phyloP scores from a whole-genome alignment of 2,329 filamentous ascomycete species.

The Westerdykella sp. region DNA sequence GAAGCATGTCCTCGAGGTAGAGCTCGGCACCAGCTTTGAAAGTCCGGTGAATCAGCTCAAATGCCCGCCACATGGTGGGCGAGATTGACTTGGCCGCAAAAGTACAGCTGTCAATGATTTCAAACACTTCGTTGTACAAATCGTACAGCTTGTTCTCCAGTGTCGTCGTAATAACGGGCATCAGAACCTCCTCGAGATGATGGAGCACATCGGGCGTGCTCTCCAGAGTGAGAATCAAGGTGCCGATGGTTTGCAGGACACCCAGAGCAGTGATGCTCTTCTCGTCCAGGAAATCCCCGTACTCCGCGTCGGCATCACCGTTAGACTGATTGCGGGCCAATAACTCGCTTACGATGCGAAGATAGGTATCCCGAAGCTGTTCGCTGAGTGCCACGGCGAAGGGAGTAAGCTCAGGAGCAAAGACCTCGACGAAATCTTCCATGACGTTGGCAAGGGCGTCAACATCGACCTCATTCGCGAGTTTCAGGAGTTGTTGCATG shows the following conservation, averaged over 20 bases:
- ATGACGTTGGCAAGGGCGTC: slow-evolving; percentile 97
- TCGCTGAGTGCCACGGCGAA: slow-evolving; percentile 95
- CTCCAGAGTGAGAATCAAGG: slow-evolving; percentile 90
- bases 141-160: slow-evolving; percentile 98
- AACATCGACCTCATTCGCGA: slow-evolving; percentile 96
- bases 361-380: slow-evolving; percentile 90
- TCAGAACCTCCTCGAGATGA: slow-evolving; percentile 90
- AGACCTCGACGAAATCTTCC: slow-evolving; percentile 99
- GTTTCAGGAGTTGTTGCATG: slow-evolving; percentile 96
- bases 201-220: slow-evolving; percentile 93
- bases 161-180: slow-evolving; percentile 94
- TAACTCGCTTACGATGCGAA: slow-evolving; percentile 86
- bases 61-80: slow-evolving; percentile 96
- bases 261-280: slow-evolving; percentile 97
- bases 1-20: slow-evolving; percentile 98
- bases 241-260: slow-evolving; percentile 95
- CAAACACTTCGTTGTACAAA: slow-evolving; percentile 95
- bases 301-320: slow-evolving; percentile 63
- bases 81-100: slow-evolving; percentile 96
- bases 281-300: slow-evolving; percentile 89
- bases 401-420: slow-evolving; percentile 91
- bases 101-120: slow-evolving; percentile 98
- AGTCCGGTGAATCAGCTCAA: slow-evolving; percentile 91
- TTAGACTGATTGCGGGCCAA: slow-evolving; percentile 76
- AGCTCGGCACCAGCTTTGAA: slow-evolving; percentile 97